Conservation (phyloP, 768 basidiomycete genomes). For the Rubroboletus satanas region DNA sequence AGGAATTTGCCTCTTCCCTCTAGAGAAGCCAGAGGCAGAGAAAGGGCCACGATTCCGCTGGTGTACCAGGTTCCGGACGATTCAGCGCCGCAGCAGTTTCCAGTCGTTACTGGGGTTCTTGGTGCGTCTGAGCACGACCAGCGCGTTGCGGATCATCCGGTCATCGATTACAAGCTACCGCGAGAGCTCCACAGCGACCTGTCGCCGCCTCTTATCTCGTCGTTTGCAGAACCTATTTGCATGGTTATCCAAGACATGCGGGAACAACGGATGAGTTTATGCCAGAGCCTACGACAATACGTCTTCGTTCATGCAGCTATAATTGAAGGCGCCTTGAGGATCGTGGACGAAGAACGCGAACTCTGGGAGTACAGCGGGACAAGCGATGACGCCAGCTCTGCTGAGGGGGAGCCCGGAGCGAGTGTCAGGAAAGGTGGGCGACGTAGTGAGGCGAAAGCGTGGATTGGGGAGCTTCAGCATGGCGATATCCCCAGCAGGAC, state of each 20-base stretch:
- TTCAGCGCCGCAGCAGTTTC: background rate
- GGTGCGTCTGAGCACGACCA: constrained; percentile 10
- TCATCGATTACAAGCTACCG: constrained; percentile 60
- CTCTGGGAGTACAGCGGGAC: constrained; percentile 25
- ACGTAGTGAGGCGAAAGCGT: constrained; percentile 12
- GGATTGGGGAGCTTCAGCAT: constrained; percentile 2
- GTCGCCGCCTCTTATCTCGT: constrained; percentile 58
- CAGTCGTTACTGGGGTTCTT: background rate
- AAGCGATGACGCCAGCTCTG: constrained; percentile 21
- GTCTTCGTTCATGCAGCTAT: constrained; percentile 88
- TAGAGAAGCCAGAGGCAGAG: constrained; percentile 1
- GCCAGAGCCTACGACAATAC: constrained; percentile 92
- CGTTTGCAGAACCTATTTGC: constrained; percentile 72
- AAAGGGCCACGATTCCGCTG: background rate
- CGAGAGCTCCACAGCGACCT: constrained; percentile 50
- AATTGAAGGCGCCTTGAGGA: constrained; percentile 73
- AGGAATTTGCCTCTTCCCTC: background rate
- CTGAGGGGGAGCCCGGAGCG: constrained; percentile 8
- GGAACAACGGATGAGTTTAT: constrained; percentile 94
- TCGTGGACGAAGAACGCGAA: constrained; percentile 69
- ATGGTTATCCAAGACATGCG: constrained; percentile 90
- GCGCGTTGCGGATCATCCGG: constrained; percentile 7
- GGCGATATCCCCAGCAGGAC: background rate
- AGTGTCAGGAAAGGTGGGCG: constrained; percentile 11
- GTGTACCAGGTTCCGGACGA: background rate